Base-by-base conservation (phyloP, 1,284 basidiomycete genomes). In the Boletus sp. region DNA sequence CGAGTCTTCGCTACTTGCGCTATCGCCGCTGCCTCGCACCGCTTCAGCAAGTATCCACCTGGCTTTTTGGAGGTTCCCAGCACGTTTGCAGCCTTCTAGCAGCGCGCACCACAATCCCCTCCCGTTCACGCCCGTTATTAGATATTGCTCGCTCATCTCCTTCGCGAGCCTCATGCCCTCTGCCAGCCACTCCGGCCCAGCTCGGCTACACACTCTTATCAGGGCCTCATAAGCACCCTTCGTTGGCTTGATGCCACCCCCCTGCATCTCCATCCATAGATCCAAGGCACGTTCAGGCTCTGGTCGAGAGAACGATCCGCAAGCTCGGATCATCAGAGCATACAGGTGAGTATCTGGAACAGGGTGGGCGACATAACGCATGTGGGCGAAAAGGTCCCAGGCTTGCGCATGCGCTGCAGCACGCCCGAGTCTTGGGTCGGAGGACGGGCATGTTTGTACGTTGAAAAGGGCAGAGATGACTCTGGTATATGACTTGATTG, bases 311-410 rank as follows among this genome's bases (percentile, higher is more conserved):
- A 69, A 66, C 8, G 76, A 72, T 0, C 85, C 87, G 56, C 95
- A 98, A 0, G 91, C 88, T 1, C 79, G 76, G 57, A 99, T 94
- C 91, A 99, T 96, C 22, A 82, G 66, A 0, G 84, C 79, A 67
- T 94, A 99, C 5, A 94, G 69, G 14, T 77, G 68, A 3, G 75
- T 73, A 52, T 89, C 83, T 0, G 95, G 94, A 2, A 73, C 70
- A 0, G 92, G 84, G 61, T 99, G 93, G 0, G 94, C 91, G 6
- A 89, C 86, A 46, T 97, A 90, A 44, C 96, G 90, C 91, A 97
- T 96, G 65, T 98, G 94, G 2, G 89, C 74, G 65, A 93, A 98
- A 20, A 98, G 76, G 59, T 97, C 91, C 91, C 91, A 96, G 0
- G 90, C 93, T 51, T 90, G 82, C 0, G 87, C 84, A 34, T 77